Conservation (phyloP, 345 rosid genomes). For the Eucalyptus albens region DNA sequence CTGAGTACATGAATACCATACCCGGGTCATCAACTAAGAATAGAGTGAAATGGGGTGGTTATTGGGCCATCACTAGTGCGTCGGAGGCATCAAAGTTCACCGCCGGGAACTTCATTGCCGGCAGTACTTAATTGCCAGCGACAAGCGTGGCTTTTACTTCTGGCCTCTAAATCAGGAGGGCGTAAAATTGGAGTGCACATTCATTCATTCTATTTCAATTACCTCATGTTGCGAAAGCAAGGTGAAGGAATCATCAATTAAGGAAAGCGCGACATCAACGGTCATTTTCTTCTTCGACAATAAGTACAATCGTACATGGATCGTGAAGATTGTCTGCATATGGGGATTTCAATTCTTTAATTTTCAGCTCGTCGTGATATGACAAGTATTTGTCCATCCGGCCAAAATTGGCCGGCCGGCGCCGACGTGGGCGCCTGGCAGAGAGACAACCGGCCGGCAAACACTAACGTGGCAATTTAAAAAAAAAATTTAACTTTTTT, state of each 20-base stretch:
- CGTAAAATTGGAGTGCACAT: background rate
- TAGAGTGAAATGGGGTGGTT: slow-evolving; percentile 38
- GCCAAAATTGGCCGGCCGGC: too few relatives aligned
- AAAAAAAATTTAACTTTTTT: too few relatives aligned
- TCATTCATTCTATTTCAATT: background rate
- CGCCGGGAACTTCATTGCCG: slow-evolving; percentile 24
- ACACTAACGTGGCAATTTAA: too few relatives aligned
- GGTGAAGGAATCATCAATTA: background rate
- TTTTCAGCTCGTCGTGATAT: background rate
- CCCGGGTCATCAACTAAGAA: slow-evolving; percentile 22
- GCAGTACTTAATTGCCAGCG: slow-evolving; percentile 25
- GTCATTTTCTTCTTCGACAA: background rate
- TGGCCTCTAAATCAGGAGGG: slow-evolving; percentile 15
- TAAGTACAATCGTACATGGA: background rate
- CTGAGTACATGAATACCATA: slow-evolving; percentile 1
- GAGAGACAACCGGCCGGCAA: too few relatives aligned
- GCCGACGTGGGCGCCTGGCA: too few relatives aligned
- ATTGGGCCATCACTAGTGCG: slow-evolving; percentile 17
- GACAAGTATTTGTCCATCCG: background rate
- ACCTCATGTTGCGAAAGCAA: background rate
- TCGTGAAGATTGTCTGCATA: background rate
- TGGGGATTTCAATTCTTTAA: background rate
- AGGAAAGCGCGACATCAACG: background rate
- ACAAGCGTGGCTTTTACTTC: slow-evolving; percentile 31
- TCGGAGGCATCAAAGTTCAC: slow-evolving; percentile 30